Evolutionary conservation across 345 rosid species (phyloP), one percentile per base, ranked within the genome.

Genomic region (Citrus glauca): DNA sequence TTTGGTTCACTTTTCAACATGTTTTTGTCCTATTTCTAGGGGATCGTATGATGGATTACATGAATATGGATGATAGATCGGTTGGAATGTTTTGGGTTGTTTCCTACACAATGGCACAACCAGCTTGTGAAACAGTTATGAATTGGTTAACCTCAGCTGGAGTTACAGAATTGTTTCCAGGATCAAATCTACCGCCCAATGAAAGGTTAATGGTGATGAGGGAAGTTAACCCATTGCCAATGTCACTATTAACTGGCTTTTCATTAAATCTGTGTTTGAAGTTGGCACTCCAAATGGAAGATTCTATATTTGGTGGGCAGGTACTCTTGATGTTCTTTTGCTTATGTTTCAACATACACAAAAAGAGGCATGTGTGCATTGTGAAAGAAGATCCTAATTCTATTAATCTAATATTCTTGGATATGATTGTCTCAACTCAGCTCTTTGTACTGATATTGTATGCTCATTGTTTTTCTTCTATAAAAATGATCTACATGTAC

Each of bases 41-140:
- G 81, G 98, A 96, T 78, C 93, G 91, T 77, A 86, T 92, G 91
- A 89, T 92, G 87, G 99, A 96, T 82, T 91, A 91, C 87, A 90
- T 89, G 92, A 94, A 88, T 89, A 91, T 96, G 98, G 99, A 96
- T 88, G 97, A 94, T 70, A 91, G 90, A 84, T 92, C 99, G 60
- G 83, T 91, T 78, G 98, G 98, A 84, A 96, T 96, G 99, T 96
- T 96, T 85, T 96, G 99, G 99, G 99, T 96, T 77, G 97, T 94
- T 48, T 91, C 98, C 71, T 90, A 92, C 82, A 91, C 98, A 66
- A 94, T 91, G 98, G 92, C 99, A 74, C 98, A 96, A 69, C 97
- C 97, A 60, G 99, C 95, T 61, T 88, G 89, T 87, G 98, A 96
- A 78, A 86, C 91, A 71, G 93, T 92, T 74, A 86, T 92, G 79